Evolutionary conservation across 495 filamentous ascomycete genomes (phyloP).

Genomic region (Recurvomyces mirabilis): DNA sequence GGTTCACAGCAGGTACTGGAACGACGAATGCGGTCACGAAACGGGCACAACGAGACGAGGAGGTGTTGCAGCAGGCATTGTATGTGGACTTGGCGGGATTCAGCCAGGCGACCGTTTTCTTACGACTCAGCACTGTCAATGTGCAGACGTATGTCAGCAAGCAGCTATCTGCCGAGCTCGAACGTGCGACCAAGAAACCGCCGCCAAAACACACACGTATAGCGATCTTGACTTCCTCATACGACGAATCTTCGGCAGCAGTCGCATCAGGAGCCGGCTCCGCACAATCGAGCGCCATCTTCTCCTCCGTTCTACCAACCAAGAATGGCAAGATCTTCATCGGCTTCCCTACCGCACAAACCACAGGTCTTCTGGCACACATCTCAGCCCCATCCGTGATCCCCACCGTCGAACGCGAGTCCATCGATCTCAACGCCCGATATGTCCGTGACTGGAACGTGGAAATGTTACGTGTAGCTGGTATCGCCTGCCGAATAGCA

Average conservation of each 20-base stretch:
- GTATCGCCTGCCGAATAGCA: constrained; percentile 77
- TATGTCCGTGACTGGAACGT: constrained; percentile 90
- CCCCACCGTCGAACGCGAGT: constrained; percentile 96
- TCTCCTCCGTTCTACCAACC: constrained; percentile 78
- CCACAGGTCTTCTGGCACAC: constrained; percentile 85
- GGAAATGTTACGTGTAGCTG: constrained; percentile 86
- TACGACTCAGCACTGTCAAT: constrained; percentile 73
- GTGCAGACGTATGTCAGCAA: constrained; percentile 59
- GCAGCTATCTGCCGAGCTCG: constrained; percentile 70
- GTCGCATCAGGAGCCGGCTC: constrained; percentile 42
- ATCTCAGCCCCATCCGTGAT: constrained; percentile 98
- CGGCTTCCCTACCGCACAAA: constrained; percentile 94
- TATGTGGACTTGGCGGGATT: constrained; percentile 55
- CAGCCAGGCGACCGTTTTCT: constrained; percentile 66
- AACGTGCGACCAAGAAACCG: constrained; percentile 92
- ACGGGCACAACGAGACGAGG: constrained; percentile 38
- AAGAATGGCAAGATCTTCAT: constrained; percentile 89
- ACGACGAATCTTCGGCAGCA: constrained; percentile 61
- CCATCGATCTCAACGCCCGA: constrained; percentile 89
- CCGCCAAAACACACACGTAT: constrained; percentile 78
- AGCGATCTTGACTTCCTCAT: constrained; percentile 78
- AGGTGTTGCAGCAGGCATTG: constrained; percentile 45
- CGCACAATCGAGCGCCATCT: constrained; percentile 58
- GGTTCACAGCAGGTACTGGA: constrained; percentile 44
- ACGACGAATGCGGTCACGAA: constrained; percentile 31